phyloP scores from a whole-genome alignment of 768 basidiomycete species.

The Nidula microcarpa region DNA sequence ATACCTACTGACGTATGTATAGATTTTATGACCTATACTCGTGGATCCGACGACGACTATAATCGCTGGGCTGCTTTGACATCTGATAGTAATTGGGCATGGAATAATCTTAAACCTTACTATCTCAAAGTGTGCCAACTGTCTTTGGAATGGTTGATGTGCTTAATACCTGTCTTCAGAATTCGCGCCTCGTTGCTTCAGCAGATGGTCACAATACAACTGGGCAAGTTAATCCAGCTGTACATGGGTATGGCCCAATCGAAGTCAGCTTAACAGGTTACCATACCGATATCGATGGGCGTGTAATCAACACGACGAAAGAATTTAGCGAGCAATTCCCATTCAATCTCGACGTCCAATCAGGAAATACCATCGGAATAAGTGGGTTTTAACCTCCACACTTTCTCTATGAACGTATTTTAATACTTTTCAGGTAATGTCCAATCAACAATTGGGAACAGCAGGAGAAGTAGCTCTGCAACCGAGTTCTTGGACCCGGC shows the following conservation, averaged over 20 bases:
- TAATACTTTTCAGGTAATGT: background rate
- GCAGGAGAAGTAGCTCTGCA: slow-evolving; percentile 14
- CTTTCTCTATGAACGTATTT: background rate
- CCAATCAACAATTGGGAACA: slow-evolving; percentile 7
- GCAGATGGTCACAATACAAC: background rate
- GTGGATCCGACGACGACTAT: slow-evolving; percentile 16
- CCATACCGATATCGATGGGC: background rate
- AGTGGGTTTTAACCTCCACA: background rate
- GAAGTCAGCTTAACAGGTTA: background rate
- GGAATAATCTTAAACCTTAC: slow-evolving; percentile 9
- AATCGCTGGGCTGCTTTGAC: slow-evolving; percentile 13
- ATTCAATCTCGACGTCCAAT: background rate
- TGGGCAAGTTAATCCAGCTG: background rate
- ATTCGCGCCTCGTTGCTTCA: background rate
- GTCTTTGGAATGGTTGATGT: background rate
- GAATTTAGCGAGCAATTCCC: background rate
- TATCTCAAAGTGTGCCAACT: background rate
- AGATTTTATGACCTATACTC: slow-evolving; percentile 9
- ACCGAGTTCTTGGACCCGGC: slow-evolving; percentile 12
- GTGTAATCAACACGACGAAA: background rate
- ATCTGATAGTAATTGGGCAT: slow-evolving; percentile 17
- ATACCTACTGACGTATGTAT: background rate
- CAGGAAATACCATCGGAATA: background rate
- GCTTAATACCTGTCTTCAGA: background rate
- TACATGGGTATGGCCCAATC: background rate